These are phyloP conservation scores for Trifolium pratense DNA, from an alignment of 306 rosid genomes.

Conservation along the genomic window DNA sequence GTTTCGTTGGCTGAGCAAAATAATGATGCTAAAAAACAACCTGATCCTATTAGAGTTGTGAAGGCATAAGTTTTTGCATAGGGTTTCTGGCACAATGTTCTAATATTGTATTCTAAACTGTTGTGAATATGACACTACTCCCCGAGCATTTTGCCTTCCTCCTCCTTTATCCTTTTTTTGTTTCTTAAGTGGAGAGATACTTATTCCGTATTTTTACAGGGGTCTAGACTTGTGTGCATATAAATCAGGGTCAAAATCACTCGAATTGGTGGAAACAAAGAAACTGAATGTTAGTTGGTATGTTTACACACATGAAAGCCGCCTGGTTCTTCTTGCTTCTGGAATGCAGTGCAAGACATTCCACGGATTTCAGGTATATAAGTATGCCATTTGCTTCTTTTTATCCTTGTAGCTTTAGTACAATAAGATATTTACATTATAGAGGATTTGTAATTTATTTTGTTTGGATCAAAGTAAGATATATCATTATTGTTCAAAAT, in stretches of 20 bases:
- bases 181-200: conserved; percentile 33
- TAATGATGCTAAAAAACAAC: conserved; percentile 15
- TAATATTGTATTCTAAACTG: conserved; percentile 22
- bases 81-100: conserved; percentile 27
- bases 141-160: neutral
- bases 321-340: conserved; percentile 95
- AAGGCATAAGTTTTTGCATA: conserved; percentile 9
- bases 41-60: conserved; percentile 12
- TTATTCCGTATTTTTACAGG: conserved; percentile 54
- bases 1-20: conserved; percentile 26
- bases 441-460: conserved; percentile 18
- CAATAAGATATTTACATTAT: conserved; percentile 21
- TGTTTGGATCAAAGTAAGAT: conserved; percentile 15
- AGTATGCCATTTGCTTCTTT: conserved; percentile 20
- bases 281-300: conserved; percentile 87
- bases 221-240: conserved; percentile 90
- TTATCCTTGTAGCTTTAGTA: conserved; percentile 10
- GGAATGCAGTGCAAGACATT: conserved; percentile 98
- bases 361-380: conserved; percentile 89
- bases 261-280: conserved; percentile 84
- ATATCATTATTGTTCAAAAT: conserved; percentile 31
- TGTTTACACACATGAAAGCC: conserved; percentile 97
- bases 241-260: conserved; percentile 67
- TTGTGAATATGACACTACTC: conserved; percentile 14
- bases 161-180: neutral